Base-by-base conservation (phyloP, 306 rosid genomes). In the Vigna trinervia region DNA sequence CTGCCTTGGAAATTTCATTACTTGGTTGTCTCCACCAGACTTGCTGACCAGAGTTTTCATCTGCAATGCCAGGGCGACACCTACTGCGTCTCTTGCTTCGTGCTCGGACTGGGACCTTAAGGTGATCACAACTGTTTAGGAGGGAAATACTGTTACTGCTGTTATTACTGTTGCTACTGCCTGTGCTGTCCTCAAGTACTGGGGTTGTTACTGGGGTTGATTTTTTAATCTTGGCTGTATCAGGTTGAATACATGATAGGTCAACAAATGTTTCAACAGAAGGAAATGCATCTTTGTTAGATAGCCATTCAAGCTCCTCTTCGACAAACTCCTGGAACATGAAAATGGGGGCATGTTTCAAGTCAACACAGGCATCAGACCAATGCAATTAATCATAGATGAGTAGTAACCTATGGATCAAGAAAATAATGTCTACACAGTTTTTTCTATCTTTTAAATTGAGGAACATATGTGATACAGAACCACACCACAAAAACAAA, bases 231-330 rank as follows among this genome's bases (percentile, higher is more conserved):
- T 88, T 81, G 5, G 86, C 5, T 6, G 81, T 32, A 66, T 5
- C 41, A 4, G 87, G 86, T 57, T 81, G 85, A 74, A 81, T 78
- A 30, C 82, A 52, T 15, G 84, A 58, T 3, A 87, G 43, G 76
- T 57, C 92, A 19, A 82, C 79, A 67, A 86, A 86, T 12, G 93
- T 86, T 61, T 90, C 93, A 6, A 93, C 75, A 0, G 88, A 81
- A 32, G 98, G 98, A 76, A 93, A 93, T 1, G 92, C 88, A 60
- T 93, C 97, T 81, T 86, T 89, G 88, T 92, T 90, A 3, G 92
- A 89, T 71, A 93, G 71, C 97, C 97, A 93, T 77, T 93, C 97
- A 41, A 90, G 92, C 38, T 93, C 97, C 69, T 93, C 97, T 65
- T 89, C 97, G 10, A 75, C 90, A 50, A 38, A 17, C 65, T 78